Base-by-base conservation (phyloP, 2,329 filamentous ascomycete genomes). In the Pseudocercospora crystallina region DNA sequence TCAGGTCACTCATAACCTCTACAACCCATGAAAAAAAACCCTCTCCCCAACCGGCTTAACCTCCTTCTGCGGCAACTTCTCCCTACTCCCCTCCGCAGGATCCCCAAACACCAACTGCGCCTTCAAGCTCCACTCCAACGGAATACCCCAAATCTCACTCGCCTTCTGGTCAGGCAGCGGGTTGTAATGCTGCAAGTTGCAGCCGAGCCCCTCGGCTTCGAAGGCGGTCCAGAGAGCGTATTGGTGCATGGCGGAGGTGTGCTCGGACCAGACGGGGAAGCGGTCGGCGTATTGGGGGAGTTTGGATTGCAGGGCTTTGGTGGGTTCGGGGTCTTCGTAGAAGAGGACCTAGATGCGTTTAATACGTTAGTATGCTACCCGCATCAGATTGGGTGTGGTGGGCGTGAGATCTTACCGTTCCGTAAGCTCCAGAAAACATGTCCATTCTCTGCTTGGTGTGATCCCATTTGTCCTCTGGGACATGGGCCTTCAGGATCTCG, bases 141-240 rank as follows among this genome's bases (percentile, higher is more conserved):
- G 86, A 30, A 95, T 63, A 50, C 79, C 79, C 87, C 89, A 96
- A 61, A 82, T 75, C 56, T 76, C 76, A 38, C 79, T 73, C 46
- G 90, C 86, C 74, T 84, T 82, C 59, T 79, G 77, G 73, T 95
- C 87, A 61, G 95, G 82, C 51, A 96, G 72, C 14, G 90, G 90
- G 80, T 90, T 94, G 79, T 95, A 95, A 77, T 96, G 90, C 79
- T 96, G 90, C 46, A 96, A 80, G 79, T 91, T 95, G 68, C 86
- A 87, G 59, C 90, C 90, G 49, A 95, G 81, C 29, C 90, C 90
- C 69, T 94, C 89, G 54, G 85, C 79, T 74, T 91, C 87, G 50
- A 96, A 82, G 3, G 85, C 87, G 13, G 85, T 85, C 90, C 90
- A 96, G 61, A 90, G 69, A 59, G 83, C 77, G 73, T 82, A 87